Evolutionary conservation across 2,329 filamentous ascomycete species (phyloP).

Genomic region (Apiospora kogelbergensis): DNA sequence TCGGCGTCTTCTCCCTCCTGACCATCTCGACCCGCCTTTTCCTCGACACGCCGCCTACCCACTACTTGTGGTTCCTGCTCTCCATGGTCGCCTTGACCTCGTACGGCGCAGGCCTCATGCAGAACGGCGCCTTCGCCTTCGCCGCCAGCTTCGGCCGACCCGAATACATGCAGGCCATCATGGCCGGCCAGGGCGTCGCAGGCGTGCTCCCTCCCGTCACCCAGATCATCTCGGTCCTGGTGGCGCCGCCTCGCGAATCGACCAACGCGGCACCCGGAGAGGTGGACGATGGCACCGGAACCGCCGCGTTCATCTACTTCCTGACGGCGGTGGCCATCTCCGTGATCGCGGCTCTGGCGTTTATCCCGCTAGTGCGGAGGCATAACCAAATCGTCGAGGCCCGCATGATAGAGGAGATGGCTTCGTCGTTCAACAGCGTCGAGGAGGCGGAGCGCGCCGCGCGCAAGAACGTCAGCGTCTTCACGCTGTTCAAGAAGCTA

Average conservation of each 20-base stretch:
- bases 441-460: constrained; percentile 53
- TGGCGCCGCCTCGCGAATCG: constrained; percentile 39
- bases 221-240: constrained; percentile 81
- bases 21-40: constrained; percentile 76
- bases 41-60: constrained; percentile 56
- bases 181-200: constrained; percentile 90
- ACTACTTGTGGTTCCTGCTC: constrained; percentile 82
- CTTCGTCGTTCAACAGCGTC: constrained; percentile 49
- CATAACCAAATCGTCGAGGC: constrained; percentile 54
- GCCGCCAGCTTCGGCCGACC: constrained; percentile 80
- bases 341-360: constrained; percentile 66
- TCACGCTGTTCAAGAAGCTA: constrained; percentile 72
- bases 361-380: constrained; percentile 69
- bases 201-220: constrained; percentile 82
- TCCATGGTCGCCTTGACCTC: constrained; percentile 78
- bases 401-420: constrained; percentile 48
- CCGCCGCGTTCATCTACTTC: constrained; percentile 87
- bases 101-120: constrained; percentile 78
- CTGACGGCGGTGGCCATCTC: constrained; percentile 81
- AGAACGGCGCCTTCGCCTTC: constrained; percentile 94
- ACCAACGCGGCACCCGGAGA: constrained; percentile 36
- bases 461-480: constrained; percentile 55
- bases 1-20: constrained; percentile 73
- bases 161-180: constrained; percentile 94
- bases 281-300: constrained; percentile 40